These are phyloP conservation scores for Colletotrichum sublineola DNA, from an alignment of 2,329 filamentous ascomycete species.

Conservation along the genomic window DNA sequence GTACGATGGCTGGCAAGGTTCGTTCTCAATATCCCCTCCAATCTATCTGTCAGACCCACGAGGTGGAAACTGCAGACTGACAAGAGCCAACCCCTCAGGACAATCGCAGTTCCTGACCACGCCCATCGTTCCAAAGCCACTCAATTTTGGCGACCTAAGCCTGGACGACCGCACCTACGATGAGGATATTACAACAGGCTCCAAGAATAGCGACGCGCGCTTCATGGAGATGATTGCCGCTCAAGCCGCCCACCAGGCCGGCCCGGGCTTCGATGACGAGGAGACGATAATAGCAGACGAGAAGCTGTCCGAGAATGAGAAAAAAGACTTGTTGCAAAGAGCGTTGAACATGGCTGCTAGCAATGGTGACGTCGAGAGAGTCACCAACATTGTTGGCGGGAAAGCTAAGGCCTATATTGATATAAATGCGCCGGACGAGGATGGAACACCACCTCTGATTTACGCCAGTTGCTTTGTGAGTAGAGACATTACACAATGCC, in stretches of 20 bases:
- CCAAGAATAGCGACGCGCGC: slow-evolving; percentile 83
- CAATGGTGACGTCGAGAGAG: slow-evolving; percentile 90
- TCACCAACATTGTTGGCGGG: slow-evolving; percentile 81
- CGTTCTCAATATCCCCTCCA: slow-evolving; percentile 45
- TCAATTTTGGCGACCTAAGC: slow-evolving; percentile 85
- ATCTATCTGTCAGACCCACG: slow-evolving; percentile 5
- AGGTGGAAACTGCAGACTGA: slow-evolving; percentile 15
- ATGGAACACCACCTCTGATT: slow-evolving; percentile 95
- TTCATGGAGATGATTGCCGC: slow-evolving; percentile 97
- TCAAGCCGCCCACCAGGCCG: slow-evolving; percentile 87
- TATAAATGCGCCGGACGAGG: slow-evolving; percentile 89
- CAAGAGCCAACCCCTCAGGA: slow-evolving; percentile 64
- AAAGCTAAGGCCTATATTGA: slow-evolving; percentile 82
- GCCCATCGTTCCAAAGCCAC: slow-evolving; percentile 84
- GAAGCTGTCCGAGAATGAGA: slow-evolving; percentile 80
- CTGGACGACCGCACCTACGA: slow-evolving; percentile 84
- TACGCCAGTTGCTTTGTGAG: slow-evolving; percentile 97
- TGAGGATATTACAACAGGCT: slow-evolving; percentile 67
- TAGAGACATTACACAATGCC: slow-evolving; percentile 42
- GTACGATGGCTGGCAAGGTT: slow-evolving; percentile 98
- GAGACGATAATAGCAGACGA: slow-evolving; percentile 82
- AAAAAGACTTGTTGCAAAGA: slow-evolving; percentile 85
- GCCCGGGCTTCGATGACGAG: slow-evolving; percentile 80
- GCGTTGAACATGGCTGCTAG: slow-evolving; percentile 94
- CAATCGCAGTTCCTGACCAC: slow-evolving; percentile 96